phyloP scores from a whole-genome alignment of 805 yeast genomes.

The Candida oleophila region DNA sequence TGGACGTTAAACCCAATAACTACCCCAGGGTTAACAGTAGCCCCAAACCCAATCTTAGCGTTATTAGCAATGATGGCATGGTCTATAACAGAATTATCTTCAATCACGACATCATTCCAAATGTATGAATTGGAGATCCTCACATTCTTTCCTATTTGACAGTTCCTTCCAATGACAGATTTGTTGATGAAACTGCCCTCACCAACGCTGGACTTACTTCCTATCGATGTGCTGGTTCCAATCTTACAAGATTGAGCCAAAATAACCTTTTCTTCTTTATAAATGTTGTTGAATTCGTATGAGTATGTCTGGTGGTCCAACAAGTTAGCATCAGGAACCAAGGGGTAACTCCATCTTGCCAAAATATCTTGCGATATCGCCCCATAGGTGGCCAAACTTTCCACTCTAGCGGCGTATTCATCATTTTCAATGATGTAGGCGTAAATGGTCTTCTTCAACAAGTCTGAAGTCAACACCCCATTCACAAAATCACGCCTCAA shows the following conservation, averaged over 20 bases:
- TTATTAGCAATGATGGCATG: slow-evolving; percentile 71
- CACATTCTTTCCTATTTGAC: slow-evolving; percentile 80
- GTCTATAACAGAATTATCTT: slow-evolving; percentile 57
- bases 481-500: slow-evolving; percentile 84
- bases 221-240: slow-evolving; percentile 79
- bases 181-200: slow-evolving; percentile 64
- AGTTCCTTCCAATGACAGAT: slow-evolving; percentile 82
- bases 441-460: slow-evolving; percentile 86
- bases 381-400: slow-evolving; percentile 89
- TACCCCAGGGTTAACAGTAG: slow-evolving; percentile 61
- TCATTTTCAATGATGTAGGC: slow-evolving; percentile 78
- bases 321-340: slow-evolving; percentile 83
- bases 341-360: slow-evolving; percentile 90
- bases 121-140: slow-evolving; percentile 71
- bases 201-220: slow-evolving; percentile 73
- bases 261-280: slow-evolving; percentile 85
- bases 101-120: slow-evolving; percentile 81
- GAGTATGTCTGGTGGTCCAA: slow-evolving; percentile 69
- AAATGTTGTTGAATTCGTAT: slow-evolving; percentile 81
- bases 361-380: slow-evolving; percentile 87
- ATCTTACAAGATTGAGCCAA: slow-evolving; percentile 91
- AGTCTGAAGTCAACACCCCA: slow-evolving; percentile 87
- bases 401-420: slow-evolving; percentile 90
- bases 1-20: slow-evolving; percentile 76
- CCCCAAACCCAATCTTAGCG: slow-evolving; percentile 54